Conservation (phyloP, 306 rosid species). For the Hippophae tibetana region DNA sequence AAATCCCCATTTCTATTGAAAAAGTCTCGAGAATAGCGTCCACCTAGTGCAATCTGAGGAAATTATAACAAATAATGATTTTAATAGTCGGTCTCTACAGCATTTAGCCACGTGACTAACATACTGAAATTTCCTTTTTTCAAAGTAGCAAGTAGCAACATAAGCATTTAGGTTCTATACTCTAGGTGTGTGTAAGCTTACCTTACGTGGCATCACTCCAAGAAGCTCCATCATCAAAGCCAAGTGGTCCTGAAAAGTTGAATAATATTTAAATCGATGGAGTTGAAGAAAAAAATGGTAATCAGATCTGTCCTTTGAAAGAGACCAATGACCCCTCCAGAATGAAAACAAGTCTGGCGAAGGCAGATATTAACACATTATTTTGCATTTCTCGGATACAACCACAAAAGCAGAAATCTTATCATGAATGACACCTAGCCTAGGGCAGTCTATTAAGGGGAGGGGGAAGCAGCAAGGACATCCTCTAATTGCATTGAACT, state of each 20-base stretch:
- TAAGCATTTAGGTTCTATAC: background rate
- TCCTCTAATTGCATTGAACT: background rate
- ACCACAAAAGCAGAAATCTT: background rate
- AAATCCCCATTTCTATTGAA: conserved; percentile 71
- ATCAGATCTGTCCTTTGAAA: too few species aligned
- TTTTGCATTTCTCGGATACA: background rate
- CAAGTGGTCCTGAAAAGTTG: conserved; percentile 56
- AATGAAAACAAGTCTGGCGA: too few species aligned
- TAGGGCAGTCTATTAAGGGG: background rate
- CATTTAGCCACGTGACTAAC: background rate
- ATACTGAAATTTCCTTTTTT: too few species aligned
- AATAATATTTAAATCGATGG: conserved; percentile 3
- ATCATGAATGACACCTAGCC: background rate
- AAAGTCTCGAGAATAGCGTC: conserved; percentile 75
- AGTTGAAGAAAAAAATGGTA: background rate
- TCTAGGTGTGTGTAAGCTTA: conserved; percentile 3
- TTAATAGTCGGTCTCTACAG: background rate
- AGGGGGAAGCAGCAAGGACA: background rate
- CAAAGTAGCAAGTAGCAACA: background rate
- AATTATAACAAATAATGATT: background rate
- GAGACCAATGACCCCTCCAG: too few species aligned
- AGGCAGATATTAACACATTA: too few species aligned
- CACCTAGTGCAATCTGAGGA: conserved; percentile 69
- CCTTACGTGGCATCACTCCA: conserved; percentile 87
- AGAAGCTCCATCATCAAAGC: conserved; percentile 95